Evolutionary conservation across 2,329 filamentous ascomycete species (phyloP), one percentile per base, ranked within the genome.

Genomic region (Colletotrichum gloeosporioides): DNA sequence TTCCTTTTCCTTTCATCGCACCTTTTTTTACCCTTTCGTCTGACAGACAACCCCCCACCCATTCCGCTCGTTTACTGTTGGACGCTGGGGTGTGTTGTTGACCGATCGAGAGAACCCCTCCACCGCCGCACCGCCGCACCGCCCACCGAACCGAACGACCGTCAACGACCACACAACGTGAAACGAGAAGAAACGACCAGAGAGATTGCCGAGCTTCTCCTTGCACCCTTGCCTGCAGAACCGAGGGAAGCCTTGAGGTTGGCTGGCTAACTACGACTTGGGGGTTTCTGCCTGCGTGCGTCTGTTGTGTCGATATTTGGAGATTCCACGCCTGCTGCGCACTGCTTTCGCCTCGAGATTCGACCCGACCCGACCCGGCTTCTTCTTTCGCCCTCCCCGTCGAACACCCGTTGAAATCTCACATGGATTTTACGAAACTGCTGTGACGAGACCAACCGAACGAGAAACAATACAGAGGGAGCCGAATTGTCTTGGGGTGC

Each of bases 101-200:
- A 62, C 68, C 29, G 31, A 57, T 32, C 66, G 22, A 39, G 59
- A 62, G 62, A 76, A 69, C 74, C 70, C 70, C 73, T 76, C 73
- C 70, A 71, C 61, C 69, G 66, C 64, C 62, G 34, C 70, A 71
- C 61, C 69, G 66, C 64, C 62, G 34, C 29, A 63, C 34, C 34
- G 32, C 62, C 67, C 55, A 62, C 55, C 55, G 31, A 57, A 32
- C 65, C 65, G 65, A 55, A 55, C 9, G 65, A 68, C 31, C 53
- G 69, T 71, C 49, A 25, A 61, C 69, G 63, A 27, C 66, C 31
- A 62, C 55, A 34, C 25, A 27, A 53, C 63, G 59, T 64, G 62
- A 44, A 74, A 53, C 72, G 69, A 65, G 53, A 53, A 66, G 34
- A 53, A 65, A 69, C 70, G 59, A 61, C 59, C 44, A 53, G n/a